These are phyloP conservation scores for Nadsonia fulvescens DNA, from an alignment of 805 yeast genomes.

Conservation along the genomic window DNA sequence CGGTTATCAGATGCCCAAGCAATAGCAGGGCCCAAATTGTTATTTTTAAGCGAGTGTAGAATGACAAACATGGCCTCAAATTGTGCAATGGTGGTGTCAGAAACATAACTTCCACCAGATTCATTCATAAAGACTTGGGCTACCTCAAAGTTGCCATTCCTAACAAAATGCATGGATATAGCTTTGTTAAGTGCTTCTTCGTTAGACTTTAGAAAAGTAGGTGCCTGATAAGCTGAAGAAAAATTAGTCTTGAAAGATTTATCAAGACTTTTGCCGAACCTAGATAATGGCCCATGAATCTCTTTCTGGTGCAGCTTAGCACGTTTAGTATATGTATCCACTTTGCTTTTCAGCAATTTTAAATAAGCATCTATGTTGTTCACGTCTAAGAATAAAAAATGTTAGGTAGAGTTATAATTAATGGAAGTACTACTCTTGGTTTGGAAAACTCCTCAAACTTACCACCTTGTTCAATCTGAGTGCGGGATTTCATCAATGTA, in stretches of 20 bases:
- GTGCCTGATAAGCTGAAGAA: slow-evolving; percentile 5
- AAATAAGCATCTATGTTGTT: no score
- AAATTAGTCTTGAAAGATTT: slow-evolving; percentile 8
- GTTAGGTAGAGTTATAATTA: slow-evolving; percentile 7
- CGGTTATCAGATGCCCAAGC: slow-evolving; percentile 25
- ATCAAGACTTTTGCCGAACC: slow-evolving; percentile 19
- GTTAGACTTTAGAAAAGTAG: slow-evolving; percentile 9
- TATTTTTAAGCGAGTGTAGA: slow-evolving; percentile 19
- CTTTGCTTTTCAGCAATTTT: slow-evolving; percentile 7
- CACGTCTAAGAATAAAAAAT: no score
- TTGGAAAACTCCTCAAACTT: not conserved
- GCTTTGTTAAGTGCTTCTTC: slow-evolving; percentile 22
- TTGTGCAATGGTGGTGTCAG: slow-evolving; percentile 19
- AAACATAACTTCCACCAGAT: slow-evolving; percentile 15
- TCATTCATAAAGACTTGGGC: slow-evolving; percentile 19
- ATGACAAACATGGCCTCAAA: slow-evolving; percentile 28
- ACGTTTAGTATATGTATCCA: slow-evolving; percentile 8
- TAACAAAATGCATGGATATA: slow-evolving; percentile 26
- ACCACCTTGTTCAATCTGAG: slow-evolving; percentile 10
- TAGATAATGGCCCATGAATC: slow-evolving; percentile 13
- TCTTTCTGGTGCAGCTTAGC: slow-evolving; percentile 14
- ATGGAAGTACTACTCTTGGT: slow-evolving; percentile 3
- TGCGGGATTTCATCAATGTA: slow-evolving; percentile 13
- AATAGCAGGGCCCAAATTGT: slow-evolving; percentile 28
- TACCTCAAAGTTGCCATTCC: slow-evolving; percentile 28